A percentile compares a stretch with the other conserved stretches of the same genome.
Conservation (phyloP, 768 basidiomycete species). For the Multifurca ochricompacta region DNA sequence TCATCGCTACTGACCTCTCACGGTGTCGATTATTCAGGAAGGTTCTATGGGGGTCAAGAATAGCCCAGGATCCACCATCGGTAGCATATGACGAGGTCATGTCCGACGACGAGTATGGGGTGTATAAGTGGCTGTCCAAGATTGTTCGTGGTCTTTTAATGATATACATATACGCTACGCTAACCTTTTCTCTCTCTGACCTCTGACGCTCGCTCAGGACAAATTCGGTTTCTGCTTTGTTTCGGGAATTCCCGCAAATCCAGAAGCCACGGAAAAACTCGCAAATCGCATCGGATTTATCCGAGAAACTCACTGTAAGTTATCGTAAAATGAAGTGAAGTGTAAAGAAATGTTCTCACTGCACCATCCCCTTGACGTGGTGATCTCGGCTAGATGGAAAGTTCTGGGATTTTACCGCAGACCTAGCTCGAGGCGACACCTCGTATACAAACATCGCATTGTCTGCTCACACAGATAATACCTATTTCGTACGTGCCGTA, state of each 20-base stretch:
- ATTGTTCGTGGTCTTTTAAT: slow-evolving; percentile 44
- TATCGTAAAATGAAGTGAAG: no score
- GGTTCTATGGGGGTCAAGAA: slow-evolving; percentile 74
- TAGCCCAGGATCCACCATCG: slow-evolving; percentile 65
- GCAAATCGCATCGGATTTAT: slow-evolving; percentile 76
- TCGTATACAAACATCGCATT: slow-evolving; percentile 89
- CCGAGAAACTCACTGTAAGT: slow-evolving; percentile 70
- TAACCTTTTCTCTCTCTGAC: neutral
- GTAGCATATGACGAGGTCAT: slow-evolving; percentile 70
- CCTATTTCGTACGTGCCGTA: slow-evolving; percentile 52
- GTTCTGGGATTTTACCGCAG: slow-evolving; percentile 96
- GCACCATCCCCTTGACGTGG: neutral
- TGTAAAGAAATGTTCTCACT: neutral
- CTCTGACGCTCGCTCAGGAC: slow-evolving; percentile 41
- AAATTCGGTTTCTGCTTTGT: slow-evolving; percentile 87
- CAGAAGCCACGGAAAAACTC: slow-evolving; percentile 79
- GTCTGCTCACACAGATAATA: slow-evolving; percentile 74
- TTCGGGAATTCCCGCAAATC: slow-evolving; percentile 66
- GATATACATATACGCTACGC: no score
- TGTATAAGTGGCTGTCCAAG: slow-evolving; percentile 75
- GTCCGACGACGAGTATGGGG: slow-evolving; percentile 50
- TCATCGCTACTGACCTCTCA: neutral
- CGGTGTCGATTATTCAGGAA: slow-evolving; percentile 42
- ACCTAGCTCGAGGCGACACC: slow-evolving; percentile 85
- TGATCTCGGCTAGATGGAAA: slow-evolving; percentile 57